Evolutionary conservation across 1,284 basidiomycete genomes (phyloP), one percentile per base, ranked within the genome.

Genomic region (Cryptococcus hybrid): DNA sequence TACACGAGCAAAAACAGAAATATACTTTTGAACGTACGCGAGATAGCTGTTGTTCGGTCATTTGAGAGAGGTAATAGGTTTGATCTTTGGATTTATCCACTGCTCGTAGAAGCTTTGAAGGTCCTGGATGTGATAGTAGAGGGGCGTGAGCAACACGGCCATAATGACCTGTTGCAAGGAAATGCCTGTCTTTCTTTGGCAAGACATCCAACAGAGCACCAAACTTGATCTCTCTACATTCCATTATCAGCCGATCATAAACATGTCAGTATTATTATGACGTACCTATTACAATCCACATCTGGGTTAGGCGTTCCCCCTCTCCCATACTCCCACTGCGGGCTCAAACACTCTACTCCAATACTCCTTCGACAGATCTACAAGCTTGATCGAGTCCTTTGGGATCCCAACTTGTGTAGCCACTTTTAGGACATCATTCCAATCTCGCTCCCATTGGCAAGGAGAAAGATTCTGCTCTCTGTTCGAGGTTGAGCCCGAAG

Each of bases 381-480:
- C 80, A 85, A 75, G 52, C 13, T 52, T 45, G 7, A 92, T 82
- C 64, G 81, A 74, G 62, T 83, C 86, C 37, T 84, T 85, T 43
- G 90, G 84, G 52, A 74, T 58, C 80, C 88, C 54, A 85, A 81
- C 65, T 82, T 82, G 57, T 74, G 54, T 81, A 70, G 91, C 93
- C 7, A 96, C 89, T 7, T 80, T 79, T 66, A 87, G 86, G 1
- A 97, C 94, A 69, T 95, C 90, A 56, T 88, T 84, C 90, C 90
- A 98, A 68, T 98, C 94, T 56, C 86, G 87, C 76, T 97, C 88
- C 95, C 95, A 98, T 69, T 91, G 88, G 71, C 95, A 97, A 0
- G 91, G 90, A 82, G 83, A 45, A 83, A 88, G 47, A 81, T 84
- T 76, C 88, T 88, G 67, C 88, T 84, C 34, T 55, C 37, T 40